Evolutionary conservation across 805 yeast genomes (phyloP).

Genomic region (Ogataea thermomethanolica): DNA sequence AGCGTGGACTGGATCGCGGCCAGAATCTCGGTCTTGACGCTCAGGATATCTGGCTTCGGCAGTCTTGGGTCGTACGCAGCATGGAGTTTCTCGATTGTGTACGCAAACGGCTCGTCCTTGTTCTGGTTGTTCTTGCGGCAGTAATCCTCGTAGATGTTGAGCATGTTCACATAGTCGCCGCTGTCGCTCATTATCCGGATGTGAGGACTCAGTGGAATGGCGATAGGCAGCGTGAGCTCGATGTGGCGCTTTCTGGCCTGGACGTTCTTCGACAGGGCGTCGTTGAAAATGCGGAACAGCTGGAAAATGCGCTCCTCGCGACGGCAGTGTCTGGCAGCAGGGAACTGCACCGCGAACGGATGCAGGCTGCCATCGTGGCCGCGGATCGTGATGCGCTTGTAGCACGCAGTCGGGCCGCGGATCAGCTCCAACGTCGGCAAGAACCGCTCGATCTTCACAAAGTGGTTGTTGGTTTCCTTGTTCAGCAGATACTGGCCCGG

Average conservation of each 20-base stretch:
- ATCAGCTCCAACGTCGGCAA: constrained; percentile 84
- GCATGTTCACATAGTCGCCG: constrained; percentile 61
- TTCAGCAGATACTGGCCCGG: constrained; percentile 94
- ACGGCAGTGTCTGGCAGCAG: constrained; percentile 96
- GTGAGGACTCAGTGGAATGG: constrained; percentile 92
- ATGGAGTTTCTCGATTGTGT: constrained; percentile 77
- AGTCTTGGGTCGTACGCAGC: constrained; percentile 92
- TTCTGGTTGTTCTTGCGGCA: constrained; percentile 70
- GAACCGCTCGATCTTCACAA: constrained; percentile 89
- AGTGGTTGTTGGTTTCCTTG: constrained; percentile 86
- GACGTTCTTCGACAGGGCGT: constrained; percentile 71
- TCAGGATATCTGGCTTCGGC: constrained; percentile 87
- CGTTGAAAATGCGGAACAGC: constrained; percentile 83
- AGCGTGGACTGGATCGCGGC: constrained; percentile 83
- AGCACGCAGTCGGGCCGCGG: constrained; percentile 87
- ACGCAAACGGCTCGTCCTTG: constrained; percentile 87
- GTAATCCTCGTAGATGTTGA: constrained; percentile 86
- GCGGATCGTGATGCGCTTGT: constrained; percentile 81
- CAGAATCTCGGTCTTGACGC: constrained; percentile 86
- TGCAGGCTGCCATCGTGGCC: constrained; percentile 93
- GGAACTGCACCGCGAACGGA: constrained; percentile 93
- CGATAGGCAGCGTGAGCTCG: constrained; percentile 82
- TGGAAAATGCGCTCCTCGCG: constrained; percentile 95
- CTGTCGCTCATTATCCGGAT: constrained; percentile 88
- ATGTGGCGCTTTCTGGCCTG: constrained; percentile 86